Evolutionary conservation across 169 alveolate species (phyloP), one percentile per base, ranked within the genome.

Genomic region (Eimeria acervulina): DNA sequence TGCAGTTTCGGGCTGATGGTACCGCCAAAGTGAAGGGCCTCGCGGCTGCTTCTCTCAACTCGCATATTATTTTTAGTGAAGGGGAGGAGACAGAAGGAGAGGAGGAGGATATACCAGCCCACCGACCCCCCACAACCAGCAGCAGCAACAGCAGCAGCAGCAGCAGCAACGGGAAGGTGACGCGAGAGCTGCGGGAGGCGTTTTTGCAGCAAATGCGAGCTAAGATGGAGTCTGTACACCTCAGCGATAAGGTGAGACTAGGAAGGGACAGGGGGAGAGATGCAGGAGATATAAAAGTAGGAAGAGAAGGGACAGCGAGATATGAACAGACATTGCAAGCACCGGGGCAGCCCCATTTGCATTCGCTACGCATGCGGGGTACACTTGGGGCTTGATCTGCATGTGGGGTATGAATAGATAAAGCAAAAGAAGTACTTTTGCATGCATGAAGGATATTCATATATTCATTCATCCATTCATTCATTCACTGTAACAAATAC

Each of bases 21-120:
- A 72, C 96, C 42, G 96, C 96, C 31, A 95, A 95, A 52, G 80
- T 95, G 38, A 95, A 95, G 40, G 96, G 96, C 51, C 76, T 93
- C 1, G 96, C 95, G 1, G 95, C 92, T 2, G 95, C 95, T 3
- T 74, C 90, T 19, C 2, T 52, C 8, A 84, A 74, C 19, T 70
- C 55, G 5, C 76, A 76, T 70, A 84, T 74, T 12, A 74, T 92
- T 2, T 92, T 92, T 47, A 52, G 28, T 78, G 90, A 74, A 15
- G 95, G 61, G 4, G 95, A 92, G 28, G 95, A 92, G 47, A 68
- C 61, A 42, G 89, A 72, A 1, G 78, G 38, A 63, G 84, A 26
- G 15, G 85, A 36, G 33, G 84, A 26, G 15, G 85, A 36, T 8
- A 85, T 59, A 31, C 47, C 63, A 26, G 4, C 78, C 7, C 23